A percentile compares a stretch with the other conserved stretches of the same genome.
These are phyloP conservation scores for Chaetomium sp. DNA, from an alignment of 2,329 filamentous ascomycete species.

Conservation along the genomic window DNA sequence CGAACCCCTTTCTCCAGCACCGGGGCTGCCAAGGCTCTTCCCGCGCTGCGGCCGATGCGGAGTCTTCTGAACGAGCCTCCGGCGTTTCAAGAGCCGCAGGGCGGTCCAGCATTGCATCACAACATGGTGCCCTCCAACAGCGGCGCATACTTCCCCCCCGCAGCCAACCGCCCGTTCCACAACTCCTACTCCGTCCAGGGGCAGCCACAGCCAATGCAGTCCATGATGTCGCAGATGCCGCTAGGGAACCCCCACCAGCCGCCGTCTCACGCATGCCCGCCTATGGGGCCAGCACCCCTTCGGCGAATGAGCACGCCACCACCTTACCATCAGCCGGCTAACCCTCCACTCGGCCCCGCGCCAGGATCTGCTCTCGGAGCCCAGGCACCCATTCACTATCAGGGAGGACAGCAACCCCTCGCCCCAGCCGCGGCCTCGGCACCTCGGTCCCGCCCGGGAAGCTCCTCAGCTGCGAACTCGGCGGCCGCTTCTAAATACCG, in stretches of 20 bases:
- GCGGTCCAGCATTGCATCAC: conserved; percentile 31
- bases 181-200: conserved; percentile 42
- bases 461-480: conserved; percentile 36
- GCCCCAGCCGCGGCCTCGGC: conserved; percentile 36
- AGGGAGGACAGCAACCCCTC: conserved; percentile 20
- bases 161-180: conserved; percentile 42
- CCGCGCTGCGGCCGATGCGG: conserved; percentile 43
- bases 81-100: conserved; percentile 31
- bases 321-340: conserved; percentile 27
- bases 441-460: conserved; percentile 39
- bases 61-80: conserved; percentile 37
- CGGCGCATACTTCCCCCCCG: conserved; percentile 42
- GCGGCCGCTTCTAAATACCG: conserved; percentile 50
- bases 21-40: conserved; percentile 37
- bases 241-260: conserved; percentile 24
- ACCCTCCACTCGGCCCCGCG: conserved; percentile 12
- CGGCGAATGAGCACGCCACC: conserved; percentile 31
- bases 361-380: conserved; percentile 9
- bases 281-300: conserved; percentile 20
- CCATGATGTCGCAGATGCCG: conserved; percentile 32
- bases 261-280: conserved; percentile 12
- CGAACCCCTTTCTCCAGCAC: conserved; percentile 42
- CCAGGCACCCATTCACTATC: conserved; percentile 24
- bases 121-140: conserved; percentile 40
- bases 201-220: conserved; percentile 36